Base-by-base conservation (phyloP, 768 basidiomycete genomes). In the Kwoniella pini region DNA sequence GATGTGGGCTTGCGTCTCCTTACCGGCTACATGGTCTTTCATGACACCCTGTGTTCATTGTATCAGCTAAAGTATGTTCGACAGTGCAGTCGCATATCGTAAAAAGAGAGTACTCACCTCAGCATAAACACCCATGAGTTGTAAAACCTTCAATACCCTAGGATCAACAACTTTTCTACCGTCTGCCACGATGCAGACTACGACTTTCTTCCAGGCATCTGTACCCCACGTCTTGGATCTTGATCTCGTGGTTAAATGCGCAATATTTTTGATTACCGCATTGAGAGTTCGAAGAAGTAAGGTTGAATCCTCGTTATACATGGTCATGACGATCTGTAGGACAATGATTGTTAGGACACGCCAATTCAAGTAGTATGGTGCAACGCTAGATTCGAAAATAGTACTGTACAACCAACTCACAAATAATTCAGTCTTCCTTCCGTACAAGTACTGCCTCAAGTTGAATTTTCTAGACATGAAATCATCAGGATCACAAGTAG, bases 1-100 rank as follows among this genome's bases (percentile, higher is more conserved):
- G 38, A 80, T 84, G 63, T 74, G 89, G 10, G 90, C 92, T 52
- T 70, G 66, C 24, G 91, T 90, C 67, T 92, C 91, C 78, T 91
- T 91, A 42, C 90, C 90, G 21, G 82, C 89, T 28, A 94, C 86
- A 10, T 88, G 87, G 74, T 92, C 89, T 75, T 93, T 93, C 60
- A 89, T 86, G 36, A 92, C 88, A 63, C 91, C 91, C 78, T 93
- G 88, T 80, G 89, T 88, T 77, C 88, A 90, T 76, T 84, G 85
- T 36, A 21, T 3, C 45, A 7, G 26, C 12, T 58, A 26, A 21
- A n/a, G 9, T 21, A 7, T 7, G 7, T 7, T 7, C 33, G 33
- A 36, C 33, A 36, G n/a, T n/a, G n/a, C n/a, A n/a, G n/a, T n/a
- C n/a, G n/a, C n/a, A n/a, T n/a, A n/a, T n/a, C n/a, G n/a, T 36